Evolutionary conservation across 495 filamentous ascomycete genomes (phyloP), one percentile per base, ranked within the genome.

Genomic region (Neurospora sp.): DNA sequence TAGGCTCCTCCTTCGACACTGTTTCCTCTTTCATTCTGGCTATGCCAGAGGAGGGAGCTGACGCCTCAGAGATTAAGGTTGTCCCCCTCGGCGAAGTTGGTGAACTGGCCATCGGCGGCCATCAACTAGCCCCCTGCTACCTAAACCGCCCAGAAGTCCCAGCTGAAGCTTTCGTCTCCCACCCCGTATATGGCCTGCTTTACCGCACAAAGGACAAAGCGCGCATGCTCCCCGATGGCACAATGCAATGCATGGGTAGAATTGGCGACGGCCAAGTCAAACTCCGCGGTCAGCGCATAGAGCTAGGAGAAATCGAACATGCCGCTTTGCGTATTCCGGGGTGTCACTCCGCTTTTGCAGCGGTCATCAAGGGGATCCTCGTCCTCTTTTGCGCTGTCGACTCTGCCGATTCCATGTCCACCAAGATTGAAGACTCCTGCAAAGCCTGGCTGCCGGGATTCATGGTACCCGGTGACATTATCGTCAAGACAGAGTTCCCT

Each of bases 171-270:
- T 97, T 97, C 78, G 79, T 85, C 22, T 74, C 87, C 2, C 85
- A 89, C 65, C 85, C 80, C 9, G 12, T 35, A 1, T 86, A 82
- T 79, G 86, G 79, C 81, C 89, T 74, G 75, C 84, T 95, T 27
- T 97, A 97, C 81, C 86, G 92, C 31, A 98, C 95, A 3, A 94
- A 94, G 5, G 94, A 98, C 79, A 90, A 89, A 74, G 95, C 91
- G 0, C 84, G 89, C 18, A 86, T 94, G 42, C 81, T 90, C 9
- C 81, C 85, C 1, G 87, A 90, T 48, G 93, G 94, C 1, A 85
- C 85, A 0, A 83, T 97, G 2, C 92, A 97, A 75, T 96, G 92
- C 77, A 87, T 94, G 3, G 95, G 95, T 5, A 90, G 95, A 45
- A 90, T 97, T 14, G 85, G 86, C 1, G 87, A 86, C 22, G 92